phyloP scores from a whole-genome alignment of 305 asterid genomes.

The Fraxinus nigra region DNA sequence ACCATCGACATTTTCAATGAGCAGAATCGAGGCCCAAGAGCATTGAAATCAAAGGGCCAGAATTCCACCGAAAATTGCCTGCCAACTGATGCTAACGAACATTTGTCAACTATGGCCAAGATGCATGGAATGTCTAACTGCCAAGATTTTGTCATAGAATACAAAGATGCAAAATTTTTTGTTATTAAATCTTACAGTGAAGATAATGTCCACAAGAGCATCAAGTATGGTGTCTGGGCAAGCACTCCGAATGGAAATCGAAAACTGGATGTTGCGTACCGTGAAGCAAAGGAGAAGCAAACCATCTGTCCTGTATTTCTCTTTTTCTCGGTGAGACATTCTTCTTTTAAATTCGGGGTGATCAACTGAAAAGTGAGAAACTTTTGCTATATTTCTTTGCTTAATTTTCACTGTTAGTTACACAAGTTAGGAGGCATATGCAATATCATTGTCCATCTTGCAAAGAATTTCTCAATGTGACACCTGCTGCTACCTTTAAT shows the following conservation, averaged over 20 bases:
- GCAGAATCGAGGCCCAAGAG: constrained; percentile 29
- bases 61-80: neutral
- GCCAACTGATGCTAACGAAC: neutral
- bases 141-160: constrained; percentile 14
- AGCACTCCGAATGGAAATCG: constrained; percentile 5
- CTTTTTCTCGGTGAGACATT: constrained; percentile 13
- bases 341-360: neutral
- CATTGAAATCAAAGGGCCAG: constrained; percentile 20
- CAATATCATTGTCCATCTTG: neutral
- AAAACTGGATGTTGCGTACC: constrained; percentile 9
- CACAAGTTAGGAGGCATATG: neutral
- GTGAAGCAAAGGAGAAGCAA: constrained; percentile 12
- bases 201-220: constrained; percentile 19
- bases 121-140: constrained; percentile 11
- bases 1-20: constrained; percentile 15
- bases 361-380: neutral
- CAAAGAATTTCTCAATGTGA: neutral
- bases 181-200: constrained; percentile 12
- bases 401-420: neutral
- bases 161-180: constrained; percentile 6
- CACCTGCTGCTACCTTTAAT: neutral
- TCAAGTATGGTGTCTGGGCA: constrained; percentile 20
- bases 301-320: constrained; percentile 9
- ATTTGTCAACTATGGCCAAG: constrained; percentile 6
- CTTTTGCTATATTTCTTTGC: neutral